Evolutionary conservation across 768 basidiomycete genomes (phyloP).

Genomic region (Pulveroboletus sp.): DNA sequence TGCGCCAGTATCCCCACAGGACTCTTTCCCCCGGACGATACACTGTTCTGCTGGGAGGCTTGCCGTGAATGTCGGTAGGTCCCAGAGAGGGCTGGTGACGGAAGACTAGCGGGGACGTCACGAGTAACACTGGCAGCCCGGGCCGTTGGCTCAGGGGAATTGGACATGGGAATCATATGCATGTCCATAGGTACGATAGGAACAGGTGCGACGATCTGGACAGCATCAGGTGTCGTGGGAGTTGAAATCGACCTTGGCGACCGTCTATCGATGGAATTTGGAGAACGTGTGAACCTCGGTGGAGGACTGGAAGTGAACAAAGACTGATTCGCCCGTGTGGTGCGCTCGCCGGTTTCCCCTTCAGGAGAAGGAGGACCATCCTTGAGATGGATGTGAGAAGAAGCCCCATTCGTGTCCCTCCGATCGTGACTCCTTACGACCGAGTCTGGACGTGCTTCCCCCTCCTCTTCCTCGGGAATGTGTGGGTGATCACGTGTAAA

Average conservation of each 20-base stretch:
- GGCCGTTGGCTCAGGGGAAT: conserved; percentile 18
- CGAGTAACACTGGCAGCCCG: conserved; percentile 21
- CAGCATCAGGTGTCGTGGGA: conserved; percentile 25
- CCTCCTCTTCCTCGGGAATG: conserved; percentile 68
- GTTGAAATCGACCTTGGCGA: conserved; percentile 23
- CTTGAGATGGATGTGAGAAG: conserved; percentile 34
- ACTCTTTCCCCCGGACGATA: conserved; percentile 26
- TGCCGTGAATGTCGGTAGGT: conserved; percentile 23
- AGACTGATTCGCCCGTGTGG: conserved; percentile 14
- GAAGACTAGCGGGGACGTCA: conserved; percentile 28
- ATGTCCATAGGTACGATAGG: conserved; percentile 19
- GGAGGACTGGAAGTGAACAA: conserved; percentile 15
- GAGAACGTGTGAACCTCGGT: conserved; percentile 19
- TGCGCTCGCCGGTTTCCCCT: conserved; percentile 12
- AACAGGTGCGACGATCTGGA: conserved; percentile 20
- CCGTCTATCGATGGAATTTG: conserved; percentile 11
- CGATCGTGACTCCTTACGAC: conserved; percentile 21
- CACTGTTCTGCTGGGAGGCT: conserved; percentile 42
- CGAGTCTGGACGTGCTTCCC: conserved; percentile 29
- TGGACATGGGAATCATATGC: conserved; percentile 18
- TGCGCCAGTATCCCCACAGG: conserved; percentile 20
- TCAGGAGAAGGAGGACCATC: conserved; percentile 7
- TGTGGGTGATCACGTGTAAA: conserved; percentile 48
- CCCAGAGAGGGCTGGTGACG: conserved; percentile 27
- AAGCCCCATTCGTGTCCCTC: conserved; percentile 18